Conservation (phyloP, 805 yeast species). For the Jamesozyma hellenica region DNA sequence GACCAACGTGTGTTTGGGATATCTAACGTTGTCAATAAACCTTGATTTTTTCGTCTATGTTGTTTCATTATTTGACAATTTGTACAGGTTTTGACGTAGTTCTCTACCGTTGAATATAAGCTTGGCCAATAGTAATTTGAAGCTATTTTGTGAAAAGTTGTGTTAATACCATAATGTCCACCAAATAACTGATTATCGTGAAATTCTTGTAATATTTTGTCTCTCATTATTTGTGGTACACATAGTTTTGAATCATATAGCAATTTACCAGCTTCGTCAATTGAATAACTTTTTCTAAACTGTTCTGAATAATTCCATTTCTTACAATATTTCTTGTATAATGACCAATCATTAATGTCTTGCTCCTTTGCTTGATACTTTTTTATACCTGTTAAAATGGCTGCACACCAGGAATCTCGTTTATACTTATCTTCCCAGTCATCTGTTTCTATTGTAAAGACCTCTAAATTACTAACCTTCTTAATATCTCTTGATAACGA, state of each 20-base stretch:
- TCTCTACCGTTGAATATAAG: not conserved
- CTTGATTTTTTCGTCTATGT: constrained; percentile 5
- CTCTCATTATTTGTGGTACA: not conserved
- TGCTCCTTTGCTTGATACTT: not conserved
- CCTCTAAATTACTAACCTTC: not conserved
- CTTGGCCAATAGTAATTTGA: constrained; percentile 6
- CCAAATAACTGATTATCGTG: constrained; percentile 7
- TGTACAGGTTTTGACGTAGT: constrained; percentile 2
- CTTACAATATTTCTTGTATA: not conserved
- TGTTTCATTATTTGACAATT: constrained; percentile 6
- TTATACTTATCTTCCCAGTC: constrained; percentile 3
- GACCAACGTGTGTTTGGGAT: constrained; percentile 13
- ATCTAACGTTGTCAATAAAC: constrained; percentile 5
- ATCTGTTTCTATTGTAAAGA: constrained; percentile 1
- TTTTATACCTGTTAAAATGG: not conserved
- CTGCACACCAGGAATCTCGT: not conserved
- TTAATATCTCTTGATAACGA: constrained; percentile 5
- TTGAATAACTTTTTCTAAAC: no score
- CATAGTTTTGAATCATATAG: not conserved
- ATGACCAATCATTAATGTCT: not conserved
- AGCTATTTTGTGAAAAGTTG: constrained; percentile 5
- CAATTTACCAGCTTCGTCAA: not conserved
- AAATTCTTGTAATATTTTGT: not conserved
- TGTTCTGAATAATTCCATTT: not conserved
- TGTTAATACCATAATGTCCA: constrained; percentile 9